These are phyloP conservation scores for Alnus rubra DNA, from an alignment of 306 rosid genomes.

Conservation along the genomic window DNA sequence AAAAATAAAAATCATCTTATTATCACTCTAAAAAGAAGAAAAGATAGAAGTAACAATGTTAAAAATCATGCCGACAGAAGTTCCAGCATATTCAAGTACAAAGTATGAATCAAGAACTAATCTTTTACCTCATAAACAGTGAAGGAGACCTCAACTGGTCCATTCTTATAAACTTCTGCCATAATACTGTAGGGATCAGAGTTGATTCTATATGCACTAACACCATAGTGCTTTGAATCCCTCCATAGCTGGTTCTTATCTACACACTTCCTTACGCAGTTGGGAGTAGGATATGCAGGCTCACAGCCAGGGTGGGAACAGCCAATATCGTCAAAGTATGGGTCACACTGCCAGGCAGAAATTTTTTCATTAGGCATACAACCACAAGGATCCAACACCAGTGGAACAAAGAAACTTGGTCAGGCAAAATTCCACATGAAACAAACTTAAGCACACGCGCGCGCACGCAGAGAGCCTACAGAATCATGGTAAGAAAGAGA, in stretches of 20 bases:
- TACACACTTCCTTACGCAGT: slow-evolving; percentile 69
- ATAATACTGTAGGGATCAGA: slow-evolving; percentile 72
- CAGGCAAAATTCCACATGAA: slow-evolving; percentile 14
- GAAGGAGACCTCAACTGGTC: slow-evolving; percentile 91
- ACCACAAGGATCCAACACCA: not conserved
- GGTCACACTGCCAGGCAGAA: slow-evolving; percentile 71
- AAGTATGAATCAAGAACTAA: slow-evolving; percentile 20
- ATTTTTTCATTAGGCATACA: not conserved
- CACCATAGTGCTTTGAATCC: slow-evolving; percentile 73
- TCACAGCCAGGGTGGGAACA: slow-evolving; percentile 99
- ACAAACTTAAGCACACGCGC: not conserved
- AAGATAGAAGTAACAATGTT: not conserved
- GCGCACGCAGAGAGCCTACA: not conserved
- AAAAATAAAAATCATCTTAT: not conserved
- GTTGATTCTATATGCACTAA: slow-evolving; percentile 55
- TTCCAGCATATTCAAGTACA: slow-evolving; percentile 20
- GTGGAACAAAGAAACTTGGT: slow-evolving; percentile 19
- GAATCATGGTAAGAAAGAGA: not conserved
- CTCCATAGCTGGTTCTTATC: slow-evolving; percentile 71
- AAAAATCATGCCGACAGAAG: not conserved
- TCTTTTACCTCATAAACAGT: slow-evolving; percentile 83
- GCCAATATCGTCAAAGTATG: slow-evolving; percentile 83
- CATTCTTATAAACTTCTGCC: slow-evolving; percentile 88
- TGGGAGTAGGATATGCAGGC: slow-evolving; percentile 79
- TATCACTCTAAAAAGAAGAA: not conserved